Percentiles rank a stretch among this genome's conserved stretches.
Evolutionary conservation across 257 asterid genomes (phyloP).

Genomic region (Forsythia viridissima): DNA sequence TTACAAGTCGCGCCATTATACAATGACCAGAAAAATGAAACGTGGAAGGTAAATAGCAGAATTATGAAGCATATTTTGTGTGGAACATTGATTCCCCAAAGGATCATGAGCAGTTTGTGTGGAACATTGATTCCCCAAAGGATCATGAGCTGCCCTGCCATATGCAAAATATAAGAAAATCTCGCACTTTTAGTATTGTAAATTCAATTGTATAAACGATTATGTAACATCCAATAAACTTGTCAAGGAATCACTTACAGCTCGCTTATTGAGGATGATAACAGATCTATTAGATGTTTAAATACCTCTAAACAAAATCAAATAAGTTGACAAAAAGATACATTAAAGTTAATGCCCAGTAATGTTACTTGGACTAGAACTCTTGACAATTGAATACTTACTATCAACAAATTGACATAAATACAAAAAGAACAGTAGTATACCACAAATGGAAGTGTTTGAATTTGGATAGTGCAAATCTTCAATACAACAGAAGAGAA

Average conservation of each 20-base stretch:
- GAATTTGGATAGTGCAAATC: neutral
- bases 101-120: too few species aligned
- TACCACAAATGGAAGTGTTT: neutral
- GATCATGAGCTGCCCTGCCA: too few species aligned
- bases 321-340: slow-evolving; percentile 8
- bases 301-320: neutral
- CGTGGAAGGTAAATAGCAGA: neutral
- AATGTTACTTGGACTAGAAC: neutral
- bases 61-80: neutral
- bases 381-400: neutral
- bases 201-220: too few species aligned
- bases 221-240: too few species aligned
- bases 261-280: neutral
- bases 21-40: neutral
- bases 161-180: too few species aligned
- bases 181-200: too few species aligned
- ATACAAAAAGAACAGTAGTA: neutral
- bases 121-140: too few species aligned
- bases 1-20: neutral
- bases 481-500: neutral
- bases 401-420: neutral
- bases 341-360: neutral
- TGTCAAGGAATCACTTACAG: neutral
- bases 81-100: too few species aligned
- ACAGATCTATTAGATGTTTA: too few species aligned